Evolutionary conservation across 495 filamentous ascomycete genomes (phyloP), one percentile per base, ranked within the genome.

Genomic region (Physcia stellaris): DNA sequence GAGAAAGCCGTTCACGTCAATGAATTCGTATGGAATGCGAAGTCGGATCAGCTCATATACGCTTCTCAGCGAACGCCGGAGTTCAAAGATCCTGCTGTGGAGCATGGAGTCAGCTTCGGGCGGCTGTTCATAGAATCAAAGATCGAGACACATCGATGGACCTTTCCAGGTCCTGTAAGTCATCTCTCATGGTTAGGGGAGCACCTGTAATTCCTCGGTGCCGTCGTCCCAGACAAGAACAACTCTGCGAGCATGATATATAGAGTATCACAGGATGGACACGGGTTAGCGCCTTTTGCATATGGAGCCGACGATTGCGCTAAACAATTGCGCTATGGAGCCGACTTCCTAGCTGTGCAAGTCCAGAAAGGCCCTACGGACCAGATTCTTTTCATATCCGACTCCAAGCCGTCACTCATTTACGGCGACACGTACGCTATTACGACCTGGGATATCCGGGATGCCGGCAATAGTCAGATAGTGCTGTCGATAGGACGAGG

Each of bases 11-110:
- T 27, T 4, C 40, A 47, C 19, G 44, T 47, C 11, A 37, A 19
- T n/a, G n/a, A 43, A 10, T 33, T 43, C 28, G 24, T 28, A 9
- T 47, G 40, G 44, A 44, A 32, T n/a, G 18, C 17, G 4, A 19
- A 32, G 17, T 43, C 44, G 6, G 31, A 16, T 4, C 13, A 39
- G 7, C 37, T 47, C 6, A 24, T 36, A 7, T 39, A 32, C 33
- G 33, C 26, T 15, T 26, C 24, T 3, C 32, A 43, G 27, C 17
- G 21, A 13, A 43, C 24, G 5, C 44, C 44, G 9, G 44, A 37
- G 12, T 2, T 33, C 1, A n/a, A n/a, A n/a, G 27, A 44, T 7
- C 32, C 40, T 15, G 39, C 39, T 9, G 16, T 34, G 9, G 24
- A 35, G 4, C 9, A 41, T 11, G 39, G 39, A 6, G 22, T 35